Evolutionary conservation across 352 stramenopile species (phyloP).

Genomic region (Phytophthora sansomeana): DNA sequence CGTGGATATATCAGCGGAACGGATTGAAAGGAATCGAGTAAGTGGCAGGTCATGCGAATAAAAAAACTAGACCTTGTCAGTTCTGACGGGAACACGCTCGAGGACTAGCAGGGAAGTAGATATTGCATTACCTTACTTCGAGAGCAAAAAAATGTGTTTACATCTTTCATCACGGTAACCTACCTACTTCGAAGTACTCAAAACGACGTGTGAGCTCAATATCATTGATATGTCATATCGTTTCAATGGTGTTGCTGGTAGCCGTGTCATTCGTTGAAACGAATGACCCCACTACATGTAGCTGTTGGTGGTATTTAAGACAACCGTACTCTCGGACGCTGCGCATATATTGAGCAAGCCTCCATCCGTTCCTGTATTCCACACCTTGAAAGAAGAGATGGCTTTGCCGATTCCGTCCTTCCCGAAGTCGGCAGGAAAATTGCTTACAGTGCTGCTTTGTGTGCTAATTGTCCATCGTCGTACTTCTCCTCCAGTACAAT

Average conservation of each 20-base stretch:
- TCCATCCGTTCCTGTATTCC: conserved; percentile 3
- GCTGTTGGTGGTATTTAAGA: background rate
- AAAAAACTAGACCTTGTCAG: too few relatives aligned
- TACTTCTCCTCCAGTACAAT: conserved; percentile 8
- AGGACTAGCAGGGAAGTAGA: too few relatives aligned
- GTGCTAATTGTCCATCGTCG: conserved; percentile 4
- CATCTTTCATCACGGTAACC: too few relatives aligned
- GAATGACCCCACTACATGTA: background rate
- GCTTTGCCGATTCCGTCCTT: conserved; percentile 11
- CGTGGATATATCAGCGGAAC: too few relatives aligned
- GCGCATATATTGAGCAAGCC: background rate
- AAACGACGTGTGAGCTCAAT: too few relatives aligned
- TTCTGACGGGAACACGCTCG: too few relatives aligned
- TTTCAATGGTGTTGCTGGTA: background rate
- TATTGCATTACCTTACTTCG: too few relatives aligned
- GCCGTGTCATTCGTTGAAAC: background rate
- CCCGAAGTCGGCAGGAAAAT: conserved; percentile 12
- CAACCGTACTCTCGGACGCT: background rate
- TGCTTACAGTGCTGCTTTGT: conserved; percentile 6
- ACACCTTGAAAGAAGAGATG: conserved; percentile 16
- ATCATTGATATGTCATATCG: background rate
- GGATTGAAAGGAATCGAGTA: too few relatives aligned
- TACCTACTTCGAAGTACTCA: too few relatives aligned
- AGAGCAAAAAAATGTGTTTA: too few relatives aligned
- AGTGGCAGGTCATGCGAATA: too few relatives aligned